These are phyloP conservation scores for Ophiostoma angusticollis DNA, from an alignment of 2,329 filamentous ascomycete species.

Conservation along the genomic window DNA sequence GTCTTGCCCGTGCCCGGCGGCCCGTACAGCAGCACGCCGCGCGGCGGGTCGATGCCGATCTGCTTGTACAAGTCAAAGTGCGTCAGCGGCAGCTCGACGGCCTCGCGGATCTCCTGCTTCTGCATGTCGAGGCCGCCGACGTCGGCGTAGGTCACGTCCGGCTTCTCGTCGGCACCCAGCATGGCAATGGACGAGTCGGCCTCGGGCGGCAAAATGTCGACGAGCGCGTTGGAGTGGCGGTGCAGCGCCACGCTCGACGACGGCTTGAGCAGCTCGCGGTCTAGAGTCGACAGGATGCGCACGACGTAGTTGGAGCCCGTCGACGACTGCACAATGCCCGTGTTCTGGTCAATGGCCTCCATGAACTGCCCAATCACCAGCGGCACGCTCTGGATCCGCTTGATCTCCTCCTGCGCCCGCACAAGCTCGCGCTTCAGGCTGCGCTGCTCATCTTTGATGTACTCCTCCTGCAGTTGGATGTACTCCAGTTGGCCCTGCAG, in stretches of 20 bases:
- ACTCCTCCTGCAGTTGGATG: constrained; percentile 97
- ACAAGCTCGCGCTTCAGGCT: constrained; percentile 96
- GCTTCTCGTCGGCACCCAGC: constrained; percentile 93
- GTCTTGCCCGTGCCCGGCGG: constrained; percentile 95
- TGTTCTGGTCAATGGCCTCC: constrained; percentile 99
- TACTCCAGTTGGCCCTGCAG: constrained; percentile 95
- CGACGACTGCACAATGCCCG: constrained; percentile 95
- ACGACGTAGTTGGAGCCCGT: constrained; percentile 99
- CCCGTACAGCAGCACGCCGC: constrained; percentile 90
- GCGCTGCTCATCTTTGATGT: constrained; percentile 99
- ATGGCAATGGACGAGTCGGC: constrained; percentile 98
- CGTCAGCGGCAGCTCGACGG: constrained; percentile 89
- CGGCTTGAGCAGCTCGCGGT: constrained; percentile 95
- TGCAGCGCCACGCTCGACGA: constrained; percentile 96
- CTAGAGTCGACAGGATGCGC: constrained; percentile 92
- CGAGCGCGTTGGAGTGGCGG: constrained; percentile 94
- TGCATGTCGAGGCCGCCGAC: constrained; percentile 98
- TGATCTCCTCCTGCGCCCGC: constrained; percentile 96
- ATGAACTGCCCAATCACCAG: constrained; percentile 98
- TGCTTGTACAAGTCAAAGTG: constrained; percentile 99
- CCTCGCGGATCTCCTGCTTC: constrained; percentile 98
- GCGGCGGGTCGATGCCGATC: constrained; percentile 95
- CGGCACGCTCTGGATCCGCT: constrained; percentile 96
- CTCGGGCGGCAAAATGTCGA: constrained; percentile 97
- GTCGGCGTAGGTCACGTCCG: constrained; percentile 94